Conservation (phyloP, 2,329 filamentous ascomycete genomes). For the Fusarium sp. region DNA sequence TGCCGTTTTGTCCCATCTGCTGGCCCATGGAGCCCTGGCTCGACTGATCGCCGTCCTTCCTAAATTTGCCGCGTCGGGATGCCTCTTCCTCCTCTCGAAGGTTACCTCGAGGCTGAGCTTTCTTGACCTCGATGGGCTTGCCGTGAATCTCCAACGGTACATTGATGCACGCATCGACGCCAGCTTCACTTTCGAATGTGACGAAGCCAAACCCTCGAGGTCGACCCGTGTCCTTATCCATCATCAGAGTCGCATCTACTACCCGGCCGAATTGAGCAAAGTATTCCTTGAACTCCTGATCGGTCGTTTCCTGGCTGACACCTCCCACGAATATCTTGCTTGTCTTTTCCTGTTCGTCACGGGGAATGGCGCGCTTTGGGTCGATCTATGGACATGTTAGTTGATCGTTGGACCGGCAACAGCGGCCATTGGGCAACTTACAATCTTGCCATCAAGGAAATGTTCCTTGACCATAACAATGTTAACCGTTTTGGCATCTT, state of each 20-base stretch:
- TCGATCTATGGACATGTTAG: constrained; percentile 79
- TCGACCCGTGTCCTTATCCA: constrained; percentile 99
- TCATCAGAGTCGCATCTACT: constrained; percentile 98
- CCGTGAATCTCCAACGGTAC: constrained; percentile 92
- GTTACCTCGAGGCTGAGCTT: constrained; percentile 95
- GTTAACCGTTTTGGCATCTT: constrained; percentile 97
- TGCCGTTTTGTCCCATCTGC: constrained; percentile 70
- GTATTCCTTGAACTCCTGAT: constrained; percentile 96
- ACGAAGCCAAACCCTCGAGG: constrained; percentile 98
- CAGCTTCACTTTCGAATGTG: constrained; percentile 95
- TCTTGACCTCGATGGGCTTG: constrained; percentile 98
- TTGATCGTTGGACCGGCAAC: not conserved
- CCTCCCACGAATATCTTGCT: constrained; percentile 99
- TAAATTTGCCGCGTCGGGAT: constrained; percentile 73
- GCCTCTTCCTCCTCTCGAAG: constrained; percentile 90
- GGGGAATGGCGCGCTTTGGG: constrained; percentile 95
- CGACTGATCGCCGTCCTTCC: constrained; percentile 67
- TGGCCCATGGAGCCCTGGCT: constrained; percentile 58
- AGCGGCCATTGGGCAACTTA: constrained; percentile 64
- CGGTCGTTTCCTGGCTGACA: constrained; percentile 96
- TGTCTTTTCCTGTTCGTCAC: constrained; percentile 98
- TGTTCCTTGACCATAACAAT: constrained; percentile 99
- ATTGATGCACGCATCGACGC: constrained; percentile 91
- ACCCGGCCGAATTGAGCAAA: constrained; percentile 98
- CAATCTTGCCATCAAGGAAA: constrained; percentile 97